Evolutionary conservation across 768 basidiomycete genomes (phyloP).

Genomic region (Leccinum boreale): DNA sequence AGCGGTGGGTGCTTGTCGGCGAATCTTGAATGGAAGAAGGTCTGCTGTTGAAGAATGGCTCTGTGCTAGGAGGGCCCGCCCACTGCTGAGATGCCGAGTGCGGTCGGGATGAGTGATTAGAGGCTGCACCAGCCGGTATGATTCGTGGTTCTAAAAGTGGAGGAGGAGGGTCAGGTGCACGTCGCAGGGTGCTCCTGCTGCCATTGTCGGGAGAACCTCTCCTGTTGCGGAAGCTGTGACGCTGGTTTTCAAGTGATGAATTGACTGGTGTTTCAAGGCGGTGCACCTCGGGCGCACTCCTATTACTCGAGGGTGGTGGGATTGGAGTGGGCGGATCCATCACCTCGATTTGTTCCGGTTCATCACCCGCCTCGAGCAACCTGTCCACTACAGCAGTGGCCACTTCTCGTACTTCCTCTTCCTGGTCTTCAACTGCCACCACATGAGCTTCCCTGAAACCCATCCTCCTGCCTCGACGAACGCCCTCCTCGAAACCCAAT

Average conservation of each 20-base stretch:
- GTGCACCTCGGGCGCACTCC: slow-evolving; percentile 24
- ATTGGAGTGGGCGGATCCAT: slow-evolving; percentile 11
- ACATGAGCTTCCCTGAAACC: slow-evolving; percentile 28
- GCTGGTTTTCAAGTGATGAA: slow-evolving; percentile 19
- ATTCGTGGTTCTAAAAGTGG: slow-evolving; percentile 14
- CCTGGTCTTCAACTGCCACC: slow-evolving; percentile 9
- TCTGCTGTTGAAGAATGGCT: slow-evolving; percentile 8
- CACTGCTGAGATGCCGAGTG: slow-evolving; percentile 18
- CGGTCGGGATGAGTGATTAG: slow-evolving; percentile 18
- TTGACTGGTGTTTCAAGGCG: slow-evolving; percentile 19
- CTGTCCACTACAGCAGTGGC: slow-evolving; percentile 21
- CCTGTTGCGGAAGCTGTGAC: slow-evolving; percentile 17
- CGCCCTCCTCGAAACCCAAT: slow-evolving; percentile 52
- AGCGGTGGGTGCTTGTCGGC: slow-evolving; percentile 4
- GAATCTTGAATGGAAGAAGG: slow-evolving; percentile 24
- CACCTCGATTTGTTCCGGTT: slow-evolving; percentile 23
- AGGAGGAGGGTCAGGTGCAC: slow-evolving; percentile 7
- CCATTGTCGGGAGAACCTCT: slow-evolving; percentile 13
- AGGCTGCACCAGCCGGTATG: slow-evolving; percentile 5
- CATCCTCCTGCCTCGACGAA: slow-evolving; percentile 32
- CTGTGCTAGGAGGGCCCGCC: slow-evolving; percentile 7
- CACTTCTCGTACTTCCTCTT: slow-evolving; percentile 16
- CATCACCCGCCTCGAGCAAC: slow-evolving; percentile 22
- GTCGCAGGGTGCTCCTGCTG: slow-evolving; percentile 15
- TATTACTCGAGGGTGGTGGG: slow-evolving; percentile 12